phyloP scores from a whole-genome alignment of 495 filamentous ascomycete genomes.

The Astrocystis sublimbata region DNA sequence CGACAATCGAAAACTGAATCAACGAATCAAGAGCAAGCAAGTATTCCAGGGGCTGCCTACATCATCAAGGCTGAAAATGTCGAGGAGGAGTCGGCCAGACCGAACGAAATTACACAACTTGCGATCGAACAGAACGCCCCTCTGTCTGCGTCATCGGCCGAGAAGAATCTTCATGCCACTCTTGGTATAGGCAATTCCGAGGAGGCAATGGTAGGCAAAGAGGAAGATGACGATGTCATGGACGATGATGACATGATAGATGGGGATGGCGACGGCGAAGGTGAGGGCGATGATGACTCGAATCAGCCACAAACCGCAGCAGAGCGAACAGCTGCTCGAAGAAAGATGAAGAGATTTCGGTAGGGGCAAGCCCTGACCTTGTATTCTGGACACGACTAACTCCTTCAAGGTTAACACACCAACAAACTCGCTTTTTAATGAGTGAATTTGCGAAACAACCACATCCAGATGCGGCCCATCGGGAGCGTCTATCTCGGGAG shows the following conservation, averaged over 20 bases:
- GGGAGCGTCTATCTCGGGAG: slow-evolving; percentile 84
- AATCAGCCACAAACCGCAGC: slow-evolving; percentile 61
- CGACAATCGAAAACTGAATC: slow-evolving; percentile 43
- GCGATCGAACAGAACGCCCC: slow-evolving; percentile 44
- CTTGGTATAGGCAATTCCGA: slow-evolving; percentile 41
- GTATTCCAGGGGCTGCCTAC: slow-evolving; percentile 40
- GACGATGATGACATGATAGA: slow-evolving; percentile 54
- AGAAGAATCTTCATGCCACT: slow-evolving; percentile 35
- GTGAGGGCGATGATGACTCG: slow-evolving; percentile 46
- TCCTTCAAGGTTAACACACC: slow-evolving; percentile 78
- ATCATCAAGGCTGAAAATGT: slow-evolving; percentile 40
- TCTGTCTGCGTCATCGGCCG: slow-evolving; percentile 43
- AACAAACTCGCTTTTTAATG: slow-evolving; percentile 95
- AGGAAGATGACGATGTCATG: slow-evolving; percentile 56
- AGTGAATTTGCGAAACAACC: slow-evolving; percentile 95
- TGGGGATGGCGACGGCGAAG: slow-evolving; percentile 46
- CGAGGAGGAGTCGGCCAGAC: slow-evolving; percentile 47
- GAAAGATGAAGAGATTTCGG: slow-evolving; percentile 96
- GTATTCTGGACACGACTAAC: slow-evolving; percentile 16
- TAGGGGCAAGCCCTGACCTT: slow-evolving; percentile 43
- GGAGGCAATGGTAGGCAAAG: slow-evolving; percentile 47
- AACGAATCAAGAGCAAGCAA: slow-evolving; percentile 38
- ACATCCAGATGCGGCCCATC: slow-evolving; percentile 91
- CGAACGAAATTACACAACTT: slow-evolving; percentile 42
- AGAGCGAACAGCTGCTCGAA: slow-evolving; percentile 74